A percentile compares a stretch with the other conserved stretches of the same genome.
These are phyloP conservation scores for Clarireedia hainanense DNA, from an alignment of 2,329 filamentous ascomycete species.

Conservation along the genomic window DNA sequence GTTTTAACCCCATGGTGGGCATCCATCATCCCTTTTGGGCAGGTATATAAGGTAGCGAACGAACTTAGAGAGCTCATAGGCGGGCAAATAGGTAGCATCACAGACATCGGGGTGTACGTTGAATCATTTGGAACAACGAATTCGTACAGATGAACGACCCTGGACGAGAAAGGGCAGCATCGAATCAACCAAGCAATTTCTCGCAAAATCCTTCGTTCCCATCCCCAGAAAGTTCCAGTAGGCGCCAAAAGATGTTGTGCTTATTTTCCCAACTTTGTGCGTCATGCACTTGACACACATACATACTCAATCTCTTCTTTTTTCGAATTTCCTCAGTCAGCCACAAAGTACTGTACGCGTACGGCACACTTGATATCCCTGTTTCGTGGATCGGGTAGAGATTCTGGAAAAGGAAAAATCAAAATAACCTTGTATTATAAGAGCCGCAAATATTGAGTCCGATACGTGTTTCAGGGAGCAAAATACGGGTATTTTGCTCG, in stretches of 20 bases:
- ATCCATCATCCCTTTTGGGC: conserved; percentile 2
- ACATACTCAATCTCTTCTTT: not conserved
- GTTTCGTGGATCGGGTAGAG: not conserved
- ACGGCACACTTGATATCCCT: not conserved
- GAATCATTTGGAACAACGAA: not conserved
- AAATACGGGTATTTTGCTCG: no score
- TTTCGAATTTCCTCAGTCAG: conserved; percentile 4
- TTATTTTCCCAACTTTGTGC: not conserved
- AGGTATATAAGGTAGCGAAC: conserved; percentile 3
- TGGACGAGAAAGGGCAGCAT: not conserved
- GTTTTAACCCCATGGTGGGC: conserved; percentile 3
- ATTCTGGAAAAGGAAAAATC: not conserved
- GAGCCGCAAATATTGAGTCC: not conserved
- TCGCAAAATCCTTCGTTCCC: not conserved
- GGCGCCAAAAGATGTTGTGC: conserved; percentile 1
- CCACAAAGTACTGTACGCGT: not conserved
- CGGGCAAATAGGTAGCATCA: not conserved
- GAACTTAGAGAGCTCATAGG: not conserved
- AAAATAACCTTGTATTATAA: not conserved
- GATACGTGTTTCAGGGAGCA: no score
- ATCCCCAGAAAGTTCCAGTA: not conserved
- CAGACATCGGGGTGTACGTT: not conserved
- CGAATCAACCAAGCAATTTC: conserved; percentile 7
- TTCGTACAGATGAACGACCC: not conserved
- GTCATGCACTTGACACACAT: not conserved